Conservation (phyloP, 352 stramenopile genomes). For the Aphanomyces invadans region DNA sequence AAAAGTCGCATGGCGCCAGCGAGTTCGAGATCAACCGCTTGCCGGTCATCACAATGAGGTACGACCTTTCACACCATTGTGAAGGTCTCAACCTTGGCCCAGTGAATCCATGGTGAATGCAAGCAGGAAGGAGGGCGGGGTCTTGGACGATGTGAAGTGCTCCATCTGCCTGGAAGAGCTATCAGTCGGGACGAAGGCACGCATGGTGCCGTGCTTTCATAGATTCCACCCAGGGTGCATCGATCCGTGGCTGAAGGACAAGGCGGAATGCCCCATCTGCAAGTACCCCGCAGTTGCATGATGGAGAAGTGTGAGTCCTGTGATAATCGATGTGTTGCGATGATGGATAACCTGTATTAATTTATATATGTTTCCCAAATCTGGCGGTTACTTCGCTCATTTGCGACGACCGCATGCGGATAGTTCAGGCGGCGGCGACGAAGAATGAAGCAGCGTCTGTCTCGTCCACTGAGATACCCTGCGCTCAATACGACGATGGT, state of each 20-base stretch:
- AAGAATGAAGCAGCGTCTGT: background rate
- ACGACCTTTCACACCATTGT: conserved; percentile 27
- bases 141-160: conserved; percentile 32
- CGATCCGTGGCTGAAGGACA: conserved; percentile 63
- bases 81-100: background rate
- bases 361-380: conserved; percentile 17
- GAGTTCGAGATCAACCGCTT: conserved; percentile 52
- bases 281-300: conserved; percentile 61
- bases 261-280: conserved; percentile 67
- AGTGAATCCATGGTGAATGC: conserved; percentile 56
- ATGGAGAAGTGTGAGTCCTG: conserved; percentile 8
- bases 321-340: background rate
- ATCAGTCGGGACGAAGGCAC: conserved; percentile 34
- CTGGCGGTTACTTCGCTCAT: conserved; percentile 3
- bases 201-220: conserved; percentile 73
- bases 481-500: background rate
- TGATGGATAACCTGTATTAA: conserved; percentile 4
- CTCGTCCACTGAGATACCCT: background rate
- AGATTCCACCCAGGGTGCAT: conserved; percentile 70
- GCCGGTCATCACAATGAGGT: conserved; percentile 53
- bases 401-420: background rate
- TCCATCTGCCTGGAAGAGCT: conserved; percentile 60
- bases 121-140: conserved; percentile 28
- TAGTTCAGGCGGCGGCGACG: background rate
- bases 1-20: conserved; percentile 40